Evolutionary conservation across 2,329 filamentous ascomycete species (phyloP).

Genomic region (Madurella mycetomatis): DNA sequence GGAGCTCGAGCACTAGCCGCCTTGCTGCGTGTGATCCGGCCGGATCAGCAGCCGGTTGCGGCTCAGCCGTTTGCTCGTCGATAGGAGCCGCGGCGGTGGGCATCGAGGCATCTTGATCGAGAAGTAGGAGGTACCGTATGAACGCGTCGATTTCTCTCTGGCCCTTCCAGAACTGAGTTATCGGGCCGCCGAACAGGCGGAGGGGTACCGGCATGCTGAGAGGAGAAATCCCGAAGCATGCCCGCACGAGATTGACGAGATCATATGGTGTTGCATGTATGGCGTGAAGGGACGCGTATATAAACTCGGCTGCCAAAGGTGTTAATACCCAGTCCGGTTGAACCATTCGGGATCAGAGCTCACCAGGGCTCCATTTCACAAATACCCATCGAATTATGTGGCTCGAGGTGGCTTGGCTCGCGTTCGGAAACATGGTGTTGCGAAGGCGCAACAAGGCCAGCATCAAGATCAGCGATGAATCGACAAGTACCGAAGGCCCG

Average conservation of each 20-base stretch:
- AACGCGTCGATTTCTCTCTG: constrained; percentile 42
- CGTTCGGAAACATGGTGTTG: constrained; percentile 63
- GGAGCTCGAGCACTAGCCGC: constrained; percentile 50
- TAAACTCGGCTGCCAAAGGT: constrained; percentile 52
- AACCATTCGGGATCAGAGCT: neutral
- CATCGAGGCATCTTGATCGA: constrained; percentile 34
- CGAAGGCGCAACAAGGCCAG: constrained; percentile 61
- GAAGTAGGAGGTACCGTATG: constrained; percentile 52
- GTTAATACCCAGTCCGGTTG: neutral
- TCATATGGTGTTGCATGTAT: constrained; percentile 61
- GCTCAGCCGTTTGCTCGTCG: constrained; percentile 12
- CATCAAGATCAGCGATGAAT: constrained; percentile 74
- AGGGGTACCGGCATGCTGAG: constrained; percentile 31
- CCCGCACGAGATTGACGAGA: constrained; percentile 63
- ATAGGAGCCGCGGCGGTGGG: neutral
- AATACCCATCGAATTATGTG: constrained; percentile 79
- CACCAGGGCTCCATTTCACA: constrained; percentile 77
- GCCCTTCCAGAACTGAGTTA: constrained; percentile 46
- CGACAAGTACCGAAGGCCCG: constrained; percentile 73
- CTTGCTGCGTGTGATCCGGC: constrained; percentile 41
- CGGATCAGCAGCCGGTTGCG: constrained; percentile 31
- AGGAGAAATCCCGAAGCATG: constrained; percentile 55
- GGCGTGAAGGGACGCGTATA: constrained; percentile 61
- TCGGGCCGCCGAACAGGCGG: constrained; percentile 42
- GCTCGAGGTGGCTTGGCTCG: constrained; percentile 62